phyloP scores from a whole-genome alignment of 2,329 filamentous ascomycete species.

The Stachybotrys chartarum region DNA sequence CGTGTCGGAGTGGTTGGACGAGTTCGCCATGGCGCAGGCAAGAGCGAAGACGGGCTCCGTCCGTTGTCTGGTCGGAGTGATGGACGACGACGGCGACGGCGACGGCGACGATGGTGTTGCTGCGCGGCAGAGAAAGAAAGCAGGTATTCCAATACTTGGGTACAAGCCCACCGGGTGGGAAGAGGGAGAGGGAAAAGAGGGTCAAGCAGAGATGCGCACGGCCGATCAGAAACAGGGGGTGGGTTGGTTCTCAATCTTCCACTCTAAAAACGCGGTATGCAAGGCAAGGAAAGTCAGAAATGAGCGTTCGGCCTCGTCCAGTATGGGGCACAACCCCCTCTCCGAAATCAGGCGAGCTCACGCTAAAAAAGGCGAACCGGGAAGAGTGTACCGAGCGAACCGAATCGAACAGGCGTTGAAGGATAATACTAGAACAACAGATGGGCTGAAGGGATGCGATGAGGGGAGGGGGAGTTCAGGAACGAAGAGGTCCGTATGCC shows the following conservation, averaged over 20 bases:
- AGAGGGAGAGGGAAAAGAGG: background rate
- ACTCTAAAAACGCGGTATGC: no score
- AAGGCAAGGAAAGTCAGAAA: no score
- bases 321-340: no score
- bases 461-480: background rate
- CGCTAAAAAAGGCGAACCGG: no score
- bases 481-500: background rate
- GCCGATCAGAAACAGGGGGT: background rate
- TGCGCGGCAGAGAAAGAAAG: no score
- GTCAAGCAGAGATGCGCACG: background rate
- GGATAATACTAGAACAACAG: background rate
- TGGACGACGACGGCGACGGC: background rate
- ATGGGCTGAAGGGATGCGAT: background rate
- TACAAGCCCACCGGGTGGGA: background rate
- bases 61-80: background rate
- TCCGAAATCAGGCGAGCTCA: no score
- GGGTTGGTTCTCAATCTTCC: no score
- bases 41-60: background rate
- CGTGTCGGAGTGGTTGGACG: background rate
- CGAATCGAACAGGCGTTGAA: no score
- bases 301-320: no score
- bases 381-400: no score
- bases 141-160: no score
- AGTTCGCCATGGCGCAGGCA: background rate
- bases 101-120: background rate